Base-by-base conservation (phyloP, 83 land plant genomes). In the Picea engelmannii region DNA sequence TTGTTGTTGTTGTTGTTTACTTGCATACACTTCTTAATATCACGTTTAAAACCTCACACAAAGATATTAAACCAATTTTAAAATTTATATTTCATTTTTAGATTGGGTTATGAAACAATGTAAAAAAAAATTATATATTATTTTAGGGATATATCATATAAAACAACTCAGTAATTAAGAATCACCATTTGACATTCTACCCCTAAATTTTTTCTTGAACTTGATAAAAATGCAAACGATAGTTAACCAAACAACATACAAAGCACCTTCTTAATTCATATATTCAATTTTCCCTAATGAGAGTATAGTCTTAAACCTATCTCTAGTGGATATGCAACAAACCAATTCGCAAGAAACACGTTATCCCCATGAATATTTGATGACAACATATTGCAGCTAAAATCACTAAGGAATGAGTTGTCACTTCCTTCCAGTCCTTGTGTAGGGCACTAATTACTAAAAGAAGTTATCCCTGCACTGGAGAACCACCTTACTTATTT, bases 331-430 rank as follows among this genome's bases (percentile, higher is more conserved):
- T 84, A 76, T 6, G 61, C 25, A 35, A 61, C 16, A 71, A 84
- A 84, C 85, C 85, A 84, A 24, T 84, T 82, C 23, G 79, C 85
- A 17, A 84, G 35, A 71, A 84, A 84, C 62, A 15, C 68, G 82
- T 84, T 84, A 12, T 82, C 85, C 16, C 66, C 12, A 62, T 84
- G 78, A 13, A 71, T 49, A 66, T 84, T 80, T 23, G 82, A 38
- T 1, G 84, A 82, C 4, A 83, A 78, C 18, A 80, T 31, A 31
- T 31, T 31, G 31, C 31, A 31, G 31, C 31, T 31, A 31, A 27
- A 27, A 27, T 27, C 31, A 27, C 31, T 27, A 27, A 27, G 31
- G 31, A 1, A 27, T 27, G 31, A 27, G 31, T 31, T 31, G 31
- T 31, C 31, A 31, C 31, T 31, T 31, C 31, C 31, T 31, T 31